Conservation (phyloP, 305 asterid species). For the Caryopteris hybrid region DNA sequence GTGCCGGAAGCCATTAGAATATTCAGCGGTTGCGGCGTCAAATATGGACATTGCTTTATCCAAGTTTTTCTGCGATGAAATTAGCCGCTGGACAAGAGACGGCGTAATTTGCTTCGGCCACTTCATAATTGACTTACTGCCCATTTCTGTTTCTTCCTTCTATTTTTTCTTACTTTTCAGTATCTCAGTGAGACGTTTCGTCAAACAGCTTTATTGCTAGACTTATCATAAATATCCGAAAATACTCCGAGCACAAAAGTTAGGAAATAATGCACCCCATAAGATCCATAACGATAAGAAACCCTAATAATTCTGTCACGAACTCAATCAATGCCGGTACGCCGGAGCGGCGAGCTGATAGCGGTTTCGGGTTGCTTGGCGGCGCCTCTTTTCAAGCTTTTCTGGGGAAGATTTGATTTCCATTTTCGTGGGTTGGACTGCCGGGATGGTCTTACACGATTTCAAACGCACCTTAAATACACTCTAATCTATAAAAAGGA, state of each 20-base stretch:
- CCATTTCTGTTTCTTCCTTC: conserved; percentile 26
- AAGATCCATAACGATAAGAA: background rate
- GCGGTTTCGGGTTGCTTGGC: conserved; percentile 5
- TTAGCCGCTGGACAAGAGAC: conserved; percentile 61
- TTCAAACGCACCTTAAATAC: too few relatives aligned
- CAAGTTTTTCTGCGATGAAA: conserved; percentile 62
- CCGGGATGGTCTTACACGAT: too few relatives aligned
- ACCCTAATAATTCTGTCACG: background rate
- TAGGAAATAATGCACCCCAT: background rate
- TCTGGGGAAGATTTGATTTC: background rate
- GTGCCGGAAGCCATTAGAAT: conserved; percentile 67
- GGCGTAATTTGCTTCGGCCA: conserved; percentile 79
- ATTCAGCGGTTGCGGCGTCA: conserved; percentile 86
- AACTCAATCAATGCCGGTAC: background rate
- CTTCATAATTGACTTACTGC: conserved; percentile 41
- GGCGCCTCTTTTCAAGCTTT: conserved; percentile 13
- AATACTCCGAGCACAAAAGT: background rate
- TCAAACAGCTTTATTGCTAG: conserved; percentile 31
- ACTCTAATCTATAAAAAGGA: too few relatives aligned
- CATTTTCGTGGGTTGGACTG: too few relatives aligned
- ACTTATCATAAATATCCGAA: background rate
- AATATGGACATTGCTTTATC: conserved; percentile 67
- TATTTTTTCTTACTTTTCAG: background rate
- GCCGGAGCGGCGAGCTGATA: background rate
- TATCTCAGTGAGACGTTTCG: conserved; percentile 29